Base-by-base conservation (phyloP, 2,329 filamentous ascomycete species). In the Botryotinia globosa region DNA sequence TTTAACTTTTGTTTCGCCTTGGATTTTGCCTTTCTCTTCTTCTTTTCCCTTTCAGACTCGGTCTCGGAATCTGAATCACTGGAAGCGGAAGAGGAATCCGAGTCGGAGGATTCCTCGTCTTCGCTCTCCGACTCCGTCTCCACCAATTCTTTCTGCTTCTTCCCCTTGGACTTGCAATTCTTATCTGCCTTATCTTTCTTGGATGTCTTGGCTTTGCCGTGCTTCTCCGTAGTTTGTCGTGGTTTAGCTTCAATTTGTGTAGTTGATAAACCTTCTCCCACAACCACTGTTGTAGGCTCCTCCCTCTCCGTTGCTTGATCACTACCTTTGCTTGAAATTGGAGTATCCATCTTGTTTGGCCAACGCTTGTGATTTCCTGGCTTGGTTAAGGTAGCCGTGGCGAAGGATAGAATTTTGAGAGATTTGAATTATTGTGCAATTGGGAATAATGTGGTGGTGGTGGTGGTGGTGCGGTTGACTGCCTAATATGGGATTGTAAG, bases 1-100 rank as follows among this genome's bases (percentile, higher is more conserved):
- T 79, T 79, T 22, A 76, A 73, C 69, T 77, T 78, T 73, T 80
- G 77, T 71, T 81, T 82, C 16, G 79, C 79, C 76, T 82, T 83
- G 71, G 74, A 78, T 73, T 79, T 80, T 34, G 79, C 77, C 70
- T 83, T 83, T 69, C 81, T 77, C 68, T 80, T 80, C 71, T 74
- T 74, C 74, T 79, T 80, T 66, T 82, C 80, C 74, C 78, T 80
- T 73, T 80, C 77, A 72, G 79, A 76, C 64, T 80, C 79, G 2
- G 77, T 78, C 44, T 80, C 78, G 16, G 76, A 77, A 48, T 78
- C 77, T 0, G 76, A 76, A 4, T 77, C 74, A 62, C 76, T 77
- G 20, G 71, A 73, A 42, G 70, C 68, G 42, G 42, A 44, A 20
- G 42, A 29, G n/a, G 69, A 71, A 63, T 63, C 44, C 32, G 18